These are phyloP conservation scores for Pelargonium citronellum DNA, from an alignment of 441 rosid genomes.

Conservation along the genomic window DNA sequence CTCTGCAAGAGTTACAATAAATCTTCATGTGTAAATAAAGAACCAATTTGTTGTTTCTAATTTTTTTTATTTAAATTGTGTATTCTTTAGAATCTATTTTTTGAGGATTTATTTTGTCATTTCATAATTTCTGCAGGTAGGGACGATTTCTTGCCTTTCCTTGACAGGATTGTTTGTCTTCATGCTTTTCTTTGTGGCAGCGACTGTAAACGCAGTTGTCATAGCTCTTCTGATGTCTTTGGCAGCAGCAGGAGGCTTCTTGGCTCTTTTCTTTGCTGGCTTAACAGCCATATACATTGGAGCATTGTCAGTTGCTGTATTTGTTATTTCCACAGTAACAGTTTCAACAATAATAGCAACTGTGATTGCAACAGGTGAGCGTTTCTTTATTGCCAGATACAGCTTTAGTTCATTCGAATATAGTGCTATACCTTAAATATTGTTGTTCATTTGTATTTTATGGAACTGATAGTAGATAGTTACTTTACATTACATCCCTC, in stretches of 20 bases:
- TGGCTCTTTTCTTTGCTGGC: constrained; percentile 66
- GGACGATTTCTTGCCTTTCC: constrained; percentile 57
- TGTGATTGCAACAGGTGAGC: constrained; percentile 61
- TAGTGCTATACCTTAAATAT: too few species aligned
- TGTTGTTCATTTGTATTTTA: too few species aligned
- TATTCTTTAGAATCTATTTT: too few species aligned
- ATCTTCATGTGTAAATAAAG: too few species aligned
- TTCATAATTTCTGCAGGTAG: constrained; percentile 47
- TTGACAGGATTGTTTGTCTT: constrained; percentile 65
- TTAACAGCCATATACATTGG: constrained; percentile 71
- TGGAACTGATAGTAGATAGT: too few species aligned
- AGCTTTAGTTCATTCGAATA: too few species aligned
- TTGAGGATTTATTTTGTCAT: not conserved
- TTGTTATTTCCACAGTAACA: constrained; percentile 66
- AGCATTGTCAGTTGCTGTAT: constrained; percentile 60
- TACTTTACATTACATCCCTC: too few species aligned
- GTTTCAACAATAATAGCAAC: constrained; percentile 53
- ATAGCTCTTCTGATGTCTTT: constrained; percentile 69
- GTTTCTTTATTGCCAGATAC: not conserved
- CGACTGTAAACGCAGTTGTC: constrained; percentile 66
- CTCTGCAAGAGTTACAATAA: too few species aligned
- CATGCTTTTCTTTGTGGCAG: constrained; percentile 71
- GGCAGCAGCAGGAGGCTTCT: constrained; percentile 81
- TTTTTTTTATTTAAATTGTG: too few species aligned
- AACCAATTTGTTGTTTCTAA: too few species aligned